phyloP scores from a whole-genome alignment of 176 grass and related monocot genomes.

The Eremochloa ophiuroides region DNA sequence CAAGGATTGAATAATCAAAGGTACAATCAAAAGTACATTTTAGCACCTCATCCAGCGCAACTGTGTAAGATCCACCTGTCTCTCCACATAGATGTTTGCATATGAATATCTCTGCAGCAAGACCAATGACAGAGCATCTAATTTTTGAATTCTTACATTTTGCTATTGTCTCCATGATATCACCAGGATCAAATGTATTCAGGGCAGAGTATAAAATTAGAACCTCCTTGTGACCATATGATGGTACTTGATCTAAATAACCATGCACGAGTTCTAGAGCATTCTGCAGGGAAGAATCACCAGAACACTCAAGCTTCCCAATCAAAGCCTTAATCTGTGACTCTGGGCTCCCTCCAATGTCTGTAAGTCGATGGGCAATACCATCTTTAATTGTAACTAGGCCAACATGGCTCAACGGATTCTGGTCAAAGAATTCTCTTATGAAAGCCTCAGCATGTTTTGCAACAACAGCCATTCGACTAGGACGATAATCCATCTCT shows the following conservation, averaged over 20 bases:
- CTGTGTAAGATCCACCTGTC: constrained; percentile 83
- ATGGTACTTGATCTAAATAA: constrained; percentile 80
- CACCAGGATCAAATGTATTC: constrained; percentile 88
- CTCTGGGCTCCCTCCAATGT: constrained; percentile 91
- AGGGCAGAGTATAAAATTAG: constrained; percentile 83
- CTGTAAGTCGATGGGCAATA: constrained; percentile 67
- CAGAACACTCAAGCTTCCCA: constrained; percentile 93
- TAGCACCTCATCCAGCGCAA: constrained; percentile 81
- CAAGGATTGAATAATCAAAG: constrained; percentile 1
- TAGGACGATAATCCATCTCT: constrained; percentile 88
- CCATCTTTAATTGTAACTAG: constrained; percentile 81
- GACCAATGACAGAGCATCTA: constrained; percentile 84
- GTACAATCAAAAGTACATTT: constrained; percentile 32
- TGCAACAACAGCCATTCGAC: constrained; percentile 82
- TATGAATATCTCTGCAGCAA: constrained; percentile 92
- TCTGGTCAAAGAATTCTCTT: constrained; percentile 98
- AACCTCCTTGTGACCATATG: constrained; percentile 92
- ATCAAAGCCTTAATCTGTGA: constrained; percentile 87
- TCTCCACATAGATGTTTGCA: constrained; percentile 94
- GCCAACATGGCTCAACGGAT: constrained; percentile 91
- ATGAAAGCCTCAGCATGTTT: constrained; percentile 76
- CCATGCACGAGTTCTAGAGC: constrained; percentile 81
- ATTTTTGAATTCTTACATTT: constrained; percentile 89
- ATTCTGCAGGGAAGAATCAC: constrained; percentile 92
- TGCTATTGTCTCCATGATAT: constrained; percentile 78